Evolutionary conservation across 2,329 filamentous ascomycete genomes (phyloP), one percentile per base, ranked within the genome.

Genomic region (Fusarium falciforme): DNA sequence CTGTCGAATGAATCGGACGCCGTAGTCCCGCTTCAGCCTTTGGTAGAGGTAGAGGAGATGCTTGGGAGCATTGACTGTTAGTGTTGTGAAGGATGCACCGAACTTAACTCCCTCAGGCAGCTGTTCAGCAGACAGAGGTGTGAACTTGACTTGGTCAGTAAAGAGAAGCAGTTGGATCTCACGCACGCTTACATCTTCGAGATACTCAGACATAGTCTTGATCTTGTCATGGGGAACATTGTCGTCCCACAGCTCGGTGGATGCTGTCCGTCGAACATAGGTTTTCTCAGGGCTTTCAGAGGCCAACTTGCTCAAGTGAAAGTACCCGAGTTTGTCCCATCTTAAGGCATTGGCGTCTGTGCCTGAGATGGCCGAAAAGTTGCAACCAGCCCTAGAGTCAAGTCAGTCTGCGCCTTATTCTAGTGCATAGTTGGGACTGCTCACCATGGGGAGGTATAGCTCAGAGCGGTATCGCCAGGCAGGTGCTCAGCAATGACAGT

Each of bases 311-410:
- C 71, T 77, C n/a, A 86, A 76, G 57, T 84, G 78, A 16, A 78
- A 74, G 49, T 86, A 86, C 1, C 84, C 84, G 3, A 80, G 62
- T 1, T 77, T 79, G 61, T 86, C 85, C 84, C 84, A 86, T 31
- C 80, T 81, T 47, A 85, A 68, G 0, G 84, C 84, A 57, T 85
- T 85, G 20, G 76, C 68, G 59, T 85, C 83, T 16, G 73, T 81
- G 25, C 84, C 83, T 0, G 84, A 85, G 52, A 85, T 83, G 42
- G 82, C 72, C 1, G 84, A 86, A 71, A 85, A 85, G 71, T 86
- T 86, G 67, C 82, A 84, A 4, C 84, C 84, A 11, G 84, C 84
- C 82, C 83, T 81, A 29, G 5, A n/a, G 10, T 14, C 7, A 10
- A 6, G 70, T 20, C 59, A 61, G 17, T 11, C 5, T 27, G 11